Conservation (phyloP, 176 grass and related monocot genomes). For the Chloris gayana region DNA sequence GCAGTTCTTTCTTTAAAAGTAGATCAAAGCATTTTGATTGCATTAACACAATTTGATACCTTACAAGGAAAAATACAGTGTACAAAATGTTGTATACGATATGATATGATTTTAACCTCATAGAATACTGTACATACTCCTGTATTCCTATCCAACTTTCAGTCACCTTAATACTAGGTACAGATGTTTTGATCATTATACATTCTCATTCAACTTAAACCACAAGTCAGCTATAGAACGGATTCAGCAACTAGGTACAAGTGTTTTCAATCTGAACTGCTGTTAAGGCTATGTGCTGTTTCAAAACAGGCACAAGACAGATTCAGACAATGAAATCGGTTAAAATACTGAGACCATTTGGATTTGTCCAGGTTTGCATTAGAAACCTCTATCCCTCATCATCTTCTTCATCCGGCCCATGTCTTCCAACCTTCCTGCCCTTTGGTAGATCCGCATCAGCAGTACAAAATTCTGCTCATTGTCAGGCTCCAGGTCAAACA, state of each 20-base stretch:
- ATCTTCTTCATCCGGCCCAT: conserved; percentile 39
- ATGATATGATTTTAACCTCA: background rate
- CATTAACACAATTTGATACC: background rate
- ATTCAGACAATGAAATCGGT: background rate
- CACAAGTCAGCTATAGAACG: background rate
- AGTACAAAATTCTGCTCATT: conserved; percentile 45
- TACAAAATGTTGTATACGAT: background rate
- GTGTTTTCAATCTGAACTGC: background rate
- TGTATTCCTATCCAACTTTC: background rate
- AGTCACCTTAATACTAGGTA: background rate
- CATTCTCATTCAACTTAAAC: no score
- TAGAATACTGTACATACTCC: background rate
- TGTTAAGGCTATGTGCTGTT: background rate
- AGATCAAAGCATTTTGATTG: background rate
- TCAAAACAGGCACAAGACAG: background rate
- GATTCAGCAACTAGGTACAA: no score
- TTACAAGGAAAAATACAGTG: background rate
- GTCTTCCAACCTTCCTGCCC: conserved; percentile 31
- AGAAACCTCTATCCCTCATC: conserved; percentile 50
- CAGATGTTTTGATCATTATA: background rate
- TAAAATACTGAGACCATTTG: background rate
- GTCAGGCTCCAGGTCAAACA: conserved; percentile 61
- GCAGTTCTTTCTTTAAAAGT: background rate
- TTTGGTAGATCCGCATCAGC: conserved; percentile 42
- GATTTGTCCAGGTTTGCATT: background rate